Percentiles rank a stretch among this genome's conserved stretches.
Conservation (phyloP, 2,329 filamentous ascomycete species). For the Tympanopsis confertula region DNA sequence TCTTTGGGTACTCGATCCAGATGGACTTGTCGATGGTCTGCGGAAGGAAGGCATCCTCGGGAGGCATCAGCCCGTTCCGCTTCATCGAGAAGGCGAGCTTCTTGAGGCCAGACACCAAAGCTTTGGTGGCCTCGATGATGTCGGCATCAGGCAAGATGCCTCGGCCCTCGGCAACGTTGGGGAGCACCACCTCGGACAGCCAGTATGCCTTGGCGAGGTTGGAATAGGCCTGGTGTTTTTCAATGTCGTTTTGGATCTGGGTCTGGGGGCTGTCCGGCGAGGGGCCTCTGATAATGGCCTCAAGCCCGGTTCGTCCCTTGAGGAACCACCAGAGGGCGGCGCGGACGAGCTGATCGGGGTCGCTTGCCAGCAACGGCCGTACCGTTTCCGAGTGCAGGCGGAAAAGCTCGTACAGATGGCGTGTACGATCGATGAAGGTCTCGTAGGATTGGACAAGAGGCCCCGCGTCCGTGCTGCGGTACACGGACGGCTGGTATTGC, state of each 20-base stretch:
- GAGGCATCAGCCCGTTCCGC: conserved; percentile 67
- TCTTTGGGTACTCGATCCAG: conserved; percentile 67
- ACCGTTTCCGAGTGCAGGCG: conserved; percentile 65
- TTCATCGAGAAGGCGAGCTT: conserved; percentile 75
- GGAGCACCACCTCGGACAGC: conserved; percentile 50
- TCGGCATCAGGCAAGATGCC: conserved; percentile 30
- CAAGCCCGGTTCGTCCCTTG: conserved; percentile 65
- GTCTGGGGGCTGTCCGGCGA: conserved; percentile 36
- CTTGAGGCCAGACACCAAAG: conserved; percentile 52
- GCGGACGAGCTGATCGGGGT: conserved; percentile 57
- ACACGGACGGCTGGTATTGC: not conserved
- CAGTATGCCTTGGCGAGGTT: conserved; percentile 79
- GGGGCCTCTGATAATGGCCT: conserved; percentile 56
- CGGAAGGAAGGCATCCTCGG: conserved; percentile 56
- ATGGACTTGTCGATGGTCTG: conserved; percentile 71
- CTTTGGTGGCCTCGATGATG: conserved; percentile 38
- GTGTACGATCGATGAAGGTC: conserved; percentile 60
- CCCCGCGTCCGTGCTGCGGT: conserved; percentile 11
- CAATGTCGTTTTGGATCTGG: conserved; percentile 38
- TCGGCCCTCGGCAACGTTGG: conserved; percentile 32
- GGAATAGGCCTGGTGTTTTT: conserved; percentile 67
- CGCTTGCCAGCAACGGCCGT: conserved; percentile 50
- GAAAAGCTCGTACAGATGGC: conserved; percentile 67
- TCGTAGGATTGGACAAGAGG: conserved; percentile 55
- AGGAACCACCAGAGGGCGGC: conserved; percentile 84